These are phyloP conservation scores for Panicum hallii DNA, from an alignment of 202 grass and related monocot genomes.

Conservation along the genomic window DNA sequence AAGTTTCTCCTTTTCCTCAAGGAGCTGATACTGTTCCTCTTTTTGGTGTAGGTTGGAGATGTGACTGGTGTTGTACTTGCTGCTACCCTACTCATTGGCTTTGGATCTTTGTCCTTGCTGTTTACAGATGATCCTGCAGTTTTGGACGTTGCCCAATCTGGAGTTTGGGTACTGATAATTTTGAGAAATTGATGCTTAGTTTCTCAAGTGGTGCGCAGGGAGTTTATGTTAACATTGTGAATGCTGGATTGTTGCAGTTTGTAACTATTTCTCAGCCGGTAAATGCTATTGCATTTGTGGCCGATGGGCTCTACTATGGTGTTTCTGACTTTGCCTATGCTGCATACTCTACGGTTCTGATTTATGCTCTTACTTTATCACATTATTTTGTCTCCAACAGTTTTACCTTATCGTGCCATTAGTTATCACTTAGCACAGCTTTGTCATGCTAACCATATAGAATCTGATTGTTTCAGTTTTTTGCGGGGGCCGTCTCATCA, in stretches of 20 bases:
- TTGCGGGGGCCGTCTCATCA: conserved; percentile 62
- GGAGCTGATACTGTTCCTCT: background rate
- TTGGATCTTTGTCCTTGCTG: conserved; percentile 67
- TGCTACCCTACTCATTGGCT: conserved; percentile 70
- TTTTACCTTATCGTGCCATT: background rate
- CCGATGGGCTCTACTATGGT: conserved; percentile 83
- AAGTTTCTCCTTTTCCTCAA: conserved; percentile 17
- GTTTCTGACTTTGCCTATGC: conserved; percentile 89
- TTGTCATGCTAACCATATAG: background rate
- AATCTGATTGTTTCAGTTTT: conserved; percentile 47
- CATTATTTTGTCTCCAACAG: background rate
- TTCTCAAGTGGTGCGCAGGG: conserved; percentile 23
- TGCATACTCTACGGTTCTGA: conserved; percentile 74
- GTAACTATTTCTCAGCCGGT: conserved; percentile 80
- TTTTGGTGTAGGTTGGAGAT: conserved; percentile 66
- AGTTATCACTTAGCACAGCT: background rate
- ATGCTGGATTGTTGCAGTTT: conserved; percentile 67
- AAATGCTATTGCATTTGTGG: conserved; percentile 89
- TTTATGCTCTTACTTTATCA: background rate
- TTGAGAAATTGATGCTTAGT: conserved; percentile 8
- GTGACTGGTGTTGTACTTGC: conserved; percentile 69
- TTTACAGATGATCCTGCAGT: conserved; percentile 81
- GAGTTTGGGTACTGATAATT: conserved; percentile 78
- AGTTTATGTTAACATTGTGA: background rate
- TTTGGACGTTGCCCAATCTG: conserved; percentile 67